Evolutionary conservation across 139 green algal species (phyloP).

Genomic region (Pedinophyceae sp.): DNA sequence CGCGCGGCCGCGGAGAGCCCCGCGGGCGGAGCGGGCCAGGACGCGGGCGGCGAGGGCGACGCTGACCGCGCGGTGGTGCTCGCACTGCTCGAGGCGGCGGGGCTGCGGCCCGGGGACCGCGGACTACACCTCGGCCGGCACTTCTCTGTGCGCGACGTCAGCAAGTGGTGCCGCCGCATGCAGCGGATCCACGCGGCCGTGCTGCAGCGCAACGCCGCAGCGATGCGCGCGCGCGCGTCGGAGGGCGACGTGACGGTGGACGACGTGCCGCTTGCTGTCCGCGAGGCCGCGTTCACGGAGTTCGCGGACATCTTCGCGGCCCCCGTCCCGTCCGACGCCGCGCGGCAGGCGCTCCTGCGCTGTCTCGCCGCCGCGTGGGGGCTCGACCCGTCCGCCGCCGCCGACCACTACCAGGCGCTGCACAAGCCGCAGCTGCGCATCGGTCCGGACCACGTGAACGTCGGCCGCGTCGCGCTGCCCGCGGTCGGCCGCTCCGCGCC

Average conservation of each 20-base stretch:
- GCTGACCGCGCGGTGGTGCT: too few species aligned
- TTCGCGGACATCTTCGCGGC: slow-evolving; percentile 37
- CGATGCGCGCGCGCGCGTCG: too few species aligned
- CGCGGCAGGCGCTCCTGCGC: background rate
- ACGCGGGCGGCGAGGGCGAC: too few species aligned
- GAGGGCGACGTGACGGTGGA: too few species aligned
- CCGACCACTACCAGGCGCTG: slow-evolving; percentile 13
- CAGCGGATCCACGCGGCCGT: background rate
- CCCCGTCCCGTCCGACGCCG: slow-evolving; percentile 11
- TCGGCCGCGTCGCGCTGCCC: slow-evolving; percentile 19
- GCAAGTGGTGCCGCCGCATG: slow-evolving; percentile 72
- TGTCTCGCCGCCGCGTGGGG: background rate
- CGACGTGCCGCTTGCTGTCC: slow-evolving; percentile 15
- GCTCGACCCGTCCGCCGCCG: background rate
- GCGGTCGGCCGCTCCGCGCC: slow-evolving; percentile 11
- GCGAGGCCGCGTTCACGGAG: slow-evolving; percentile 37
- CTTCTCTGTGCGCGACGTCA: slow-evolving; percentile 57
- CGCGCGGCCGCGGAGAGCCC: slow-evolving; percentile 24
- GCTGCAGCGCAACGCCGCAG: slow-evolving; percentile 7
- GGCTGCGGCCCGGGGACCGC: slow-evolving; percentile 27
- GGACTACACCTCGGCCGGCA: slow-evolving; percentile 35
- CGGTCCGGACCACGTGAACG: slow-evolving; percentile 4
- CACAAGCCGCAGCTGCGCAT: slow-evolving; percentile 11
- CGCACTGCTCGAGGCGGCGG: slow-evolving; percentile 22
- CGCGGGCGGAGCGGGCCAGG: too few species aligned